A percentile compares a stretch with the other conserved stretches of the same genome.
Evolutionary conservation across 208 protist genomes (phyloP).

Genomic region (Herpetomonas samuelpessoai): DNA sequence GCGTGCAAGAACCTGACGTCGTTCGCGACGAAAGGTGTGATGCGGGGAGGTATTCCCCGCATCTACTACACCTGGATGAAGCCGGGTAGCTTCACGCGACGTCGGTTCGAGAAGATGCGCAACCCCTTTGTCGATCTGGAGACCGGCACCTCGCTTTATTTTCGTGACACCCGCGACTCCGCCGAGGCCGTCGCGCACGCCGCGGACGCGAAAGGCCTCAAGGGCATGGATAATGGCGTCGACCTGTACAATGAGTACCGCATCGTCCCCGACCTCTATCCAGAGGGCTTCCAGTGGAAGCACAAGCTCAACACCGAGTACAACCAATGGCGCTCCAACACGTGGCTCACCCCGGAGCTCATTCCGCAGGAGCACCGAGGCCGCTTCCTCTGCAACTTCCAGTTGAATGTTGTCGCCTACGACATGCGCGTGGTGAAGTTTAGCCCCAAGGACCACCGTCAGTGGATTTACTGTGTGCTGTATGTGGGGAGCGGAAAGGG

Average conservation of each 20-base stretch:
- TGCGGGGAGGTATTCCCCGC: conserved; percentile 89
- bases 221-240: conserved; percentile 91
- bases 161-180: conserved; percentile 86
- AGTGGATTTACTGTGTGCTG: conserved; percentile 92
- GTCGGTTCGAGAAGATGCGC: conserved; percentile 93
- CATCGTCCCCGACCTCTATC: conserved; percentile 92
- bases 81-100: conserved; percentile 85
- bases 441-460: conserved; percentile 90
- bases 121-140: conserved; percentile 93
- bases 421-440: conserved; percentile 94
- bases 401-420: conserved; percentile 91
- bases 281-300: conserved; percentile 92
- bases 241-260: conserved; percentile 93
- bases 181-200: conserved; percentile 84
- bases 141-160: conserved; percentile 91
- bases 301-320: conserved; percentile 94
- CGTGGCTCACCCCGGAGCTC: conserved; percentile 90
- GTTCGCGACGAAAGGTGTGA: conserved; percentile 86
- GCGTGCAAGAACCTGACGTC: conserved; percentile 82
- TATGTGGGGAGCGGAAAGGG: conserved; percentile 92
- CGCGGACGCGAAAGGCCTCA: conserved; percentile 87
- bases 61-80: conserved; percentile 94
- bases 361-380: conserved; percentile 92
- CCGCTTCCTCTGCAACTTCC: conserved; percentile 92
- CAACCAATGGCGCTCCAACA: conserved; percentile 94